Percentiles rank a stretch among this genome's conserved stretches.
phyloP scores from a whole-genome alignment of 306 rosid species.

The Luffa acutangula region DNA sequence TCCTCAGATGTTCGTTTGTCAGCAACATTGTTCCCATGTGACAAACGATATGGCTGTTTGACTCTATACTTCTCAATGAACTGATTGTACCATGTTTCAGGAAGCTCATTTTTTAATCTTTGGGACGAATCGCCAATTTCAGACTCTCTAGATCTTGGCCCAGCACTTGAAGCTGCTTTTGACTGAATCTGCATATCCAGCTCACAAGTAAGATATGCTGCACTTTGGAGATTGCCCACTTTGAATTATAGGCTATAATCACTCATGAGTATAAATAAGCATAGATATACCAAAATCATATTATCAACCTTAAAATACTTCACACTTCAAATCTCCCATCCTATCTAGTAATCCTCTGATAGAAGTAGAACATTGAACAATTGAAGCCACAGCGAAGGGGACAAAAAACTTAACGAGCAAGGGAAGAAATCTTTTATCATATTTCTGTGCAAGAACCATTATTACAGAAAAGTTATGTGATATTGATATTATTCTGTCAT shows the following conservation, averaged over 20 bases:
- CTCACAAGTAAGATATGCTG: conserved; percentile 1
- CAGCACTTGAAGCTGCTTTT: conserved; percentile 32
- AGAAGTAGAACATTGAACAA: neutral
- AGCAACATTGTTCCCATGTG: conserved; percentile 39
- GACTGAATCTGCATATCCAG: conserved; percentile 48
- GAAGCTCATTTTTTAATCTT: conserved; percentile 49
- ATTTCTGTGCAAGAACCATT: neutral
- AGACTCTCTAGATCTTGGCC: conserved; percentile 56
- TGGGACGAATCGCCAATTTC: conserved; percentile 36
- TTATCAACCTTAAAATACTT: neutral
- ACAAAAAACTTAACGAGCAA: neutral
- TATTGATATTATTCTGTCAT: neutral
- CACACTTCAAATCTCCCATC: neutral
- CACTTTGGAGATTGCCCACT: neutral
- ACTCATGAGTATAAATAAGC: neutral
- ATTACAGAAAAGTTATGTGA: neutral
- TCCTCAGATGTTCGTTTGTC: conserved; percentile 60
- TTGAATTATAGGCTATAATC: neutral
- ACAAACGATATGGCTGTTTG: conserved; percentile 38
- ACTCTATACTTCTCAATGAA: conserved; percentile 46
- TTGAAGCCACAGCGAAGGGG: neutral
- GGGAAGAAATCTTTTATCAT: neutral
- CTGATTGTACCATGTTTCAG: conserved; percentile 83
- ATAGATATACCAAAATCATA: neutral
- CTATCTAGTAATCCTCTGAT: neutral